Conservation (phyloP, 2,329 filamentous ascomycete genomes). For the Calonectria multiphialidica region DNA sequence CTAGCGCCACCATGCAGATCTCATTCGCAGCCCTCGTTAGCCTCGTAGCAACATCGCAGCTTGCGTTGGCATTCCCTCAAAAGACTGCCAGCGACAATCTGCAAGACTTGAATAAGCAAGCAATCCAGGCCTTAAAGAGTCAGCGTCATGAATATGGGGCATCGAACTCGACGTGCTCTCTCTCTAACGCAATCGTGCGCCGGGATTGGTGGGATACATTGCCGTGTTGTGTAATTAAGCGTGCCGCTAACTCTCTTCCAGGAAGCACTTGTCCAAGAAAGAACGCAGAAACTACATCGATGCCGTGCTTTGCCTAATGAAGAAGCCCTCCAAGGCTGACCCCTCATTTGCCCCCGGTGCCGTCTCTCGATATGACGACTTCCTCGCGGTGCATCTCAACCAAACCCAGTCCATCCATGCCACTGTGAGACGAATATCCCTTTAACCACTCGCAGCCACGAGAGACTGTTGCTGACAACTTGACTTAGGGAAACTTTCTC, state of each 20-base stretch:
- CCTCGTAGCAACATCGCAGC: not conserved
- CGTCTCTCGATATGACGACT: constrained; percentile 60
- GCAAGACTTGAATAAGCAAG: not conserved
- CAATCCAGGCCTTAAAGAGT: not conserved
- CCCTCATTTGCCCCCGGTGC: constrained; percentile 52
- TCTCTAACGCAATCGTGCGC: not conserved
- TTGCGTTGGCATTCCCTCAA: not conserved
- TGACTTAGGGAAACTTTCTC: constrained; percentile 35
- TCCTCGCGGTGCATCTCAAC: constrained; percentile 60
- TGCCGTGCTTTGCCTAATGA: constrained; percentile 56
- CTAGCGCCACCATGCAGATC: not conserved
- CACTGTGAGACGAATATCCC: constrained; percentile 32
- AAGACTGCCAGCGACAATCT: not conserved
- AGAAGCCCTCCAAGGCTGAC: constrained; percentile 47
- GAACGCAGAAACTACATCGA: constrained; percentile 50
- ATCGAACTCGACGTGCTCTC: not conserved
- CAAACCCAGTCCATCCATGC: constrained; percentile 57
- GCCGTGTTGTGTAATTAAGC: not conserved
- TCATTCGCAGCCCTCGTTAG: not conserved
- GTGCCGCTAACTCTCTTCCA: not conserved
- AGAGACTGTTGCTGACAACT: not conserved
- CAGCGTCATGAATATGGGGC: not conserved
- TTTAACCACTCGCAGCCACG: not conserved
- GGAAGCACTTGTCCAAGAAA: not conserved
- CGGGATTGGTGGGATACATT: constrained; percentile 1